Percentiles rank a stretch among this genome's conserved stretches.
phyloP scores from a whole-genome alignment of 495 filamentous ascomycete genomes.

The Parmelia sp. region DNA sequence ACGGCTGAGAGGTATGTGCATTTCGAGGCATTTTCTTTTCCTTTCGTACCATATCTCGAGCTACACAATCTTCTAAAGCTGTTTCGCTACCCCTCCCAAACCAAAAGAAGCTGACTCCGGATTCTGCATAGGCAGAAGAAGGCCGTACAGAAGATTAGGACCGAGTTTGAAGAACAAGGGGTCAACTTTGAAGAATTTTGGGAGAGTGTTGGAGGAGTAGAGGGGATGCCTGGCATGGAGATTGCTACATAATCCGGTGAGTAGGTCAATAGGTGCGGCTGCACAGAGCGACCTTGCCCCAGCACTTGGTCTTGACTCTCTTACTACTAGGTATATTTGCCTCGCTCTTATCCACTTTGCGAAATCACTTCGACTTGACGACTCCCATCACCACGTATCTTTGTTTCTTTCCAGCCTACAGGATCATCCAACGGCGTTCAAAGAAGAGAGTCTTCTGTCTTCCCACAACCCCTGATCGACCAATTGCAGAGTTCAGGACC shows the following conservation, averaged over 20 bases:
- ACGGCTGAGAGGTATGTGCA: constrained; percentile 45
- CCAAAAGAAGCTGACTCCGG: background rate
- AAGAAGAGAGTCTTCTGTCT: background rate
- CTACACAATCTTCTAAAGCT: too few species aligned
- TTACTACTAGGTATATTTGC: too few species aligned
- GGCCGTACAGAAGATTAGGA: constrained; percentile 57
- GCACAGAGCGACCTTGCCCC: background rate
- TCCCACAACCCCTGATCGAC: background rate
- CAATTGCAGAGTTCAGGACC: background rate
- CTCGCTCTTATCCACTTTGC: too few species aligned
- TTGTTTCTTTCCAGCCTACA: too few species aligned
- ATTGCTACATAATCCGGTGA: constrained; percentile 6
- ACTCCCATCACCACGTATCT: too few species aligned
- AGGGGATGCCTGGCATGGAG: constrained; percentile 48
- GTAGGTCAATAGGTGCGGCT: background rate
- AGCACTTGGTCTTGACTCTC: background rate
- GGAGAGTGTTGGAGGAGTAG: constrained; percentile 61
- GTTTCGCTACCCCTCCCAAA: too few species aligned
- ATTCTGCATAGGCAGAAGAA: constrained; percentile 40
- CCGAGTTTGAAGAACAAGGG: constrained; percentile 61
- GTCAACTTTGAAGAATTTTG: constrained; percentile 75
- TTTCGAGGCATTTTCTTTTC: background rate
- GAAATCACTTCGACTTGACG: too few species aligned
- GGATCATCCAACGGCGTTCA: background rate
- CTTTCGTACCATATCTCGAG: too few species aligned